Evolutionary conservation across 306 rosid species (phyloP).

Genomic region (cucumber (Cucumis sativus)): DNA sequence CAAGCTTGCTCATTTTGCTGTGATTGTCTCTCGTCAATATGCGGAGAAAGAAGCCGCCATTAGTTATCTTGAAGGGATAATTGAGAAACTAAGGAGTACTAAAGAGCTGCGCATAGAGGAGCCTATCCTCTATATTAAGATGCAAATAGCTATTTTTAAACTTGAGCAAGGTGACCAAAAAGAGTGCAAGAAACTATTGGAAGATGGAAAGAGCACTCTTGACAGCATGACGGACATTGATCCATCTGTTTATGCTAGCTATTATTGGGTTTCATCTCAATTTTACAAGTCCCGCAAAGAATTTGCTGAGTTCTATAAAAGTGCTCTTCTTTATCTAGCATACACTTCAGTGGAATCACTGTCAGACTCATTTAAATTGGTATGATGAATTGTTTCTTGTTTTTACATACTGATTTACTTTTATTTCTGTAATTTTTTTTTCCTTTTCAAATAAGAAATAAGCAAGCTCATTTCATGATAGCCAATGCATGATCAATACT

Average conservation of each 20-base stretch:
- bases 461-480: not conserved
- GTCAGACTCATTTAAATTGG: slow-evolving; percentile 97
- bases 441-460: not conserved
- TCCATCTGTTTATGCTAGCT: slow-evolving; percentile 89
- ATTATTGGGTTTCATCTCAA: slow-evolving; percentile 96
- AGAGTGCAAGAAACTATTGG: slow-evolving; percentile 83
- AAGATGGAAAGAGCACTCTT: slow-evolving; percentile 84
- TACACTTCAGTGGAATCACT: slow-evolving; percentile 94
- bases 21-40: slow-evolving; percentile 90
- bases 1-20: slow-evolving; percentile 98
- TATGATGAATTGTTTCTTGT: slow-evolving; percentile 13
- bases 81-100: slow-evolving; percentile 79
- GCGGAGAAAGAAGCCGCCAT: slow-evolving; percentile 91
- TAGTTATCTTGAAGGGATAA: slow-evolving; percentile 75
- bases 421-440: not conserved
- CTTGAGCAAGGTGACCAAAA: slow-evolving; percentile 82
- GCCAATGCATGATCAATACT: not conserved
- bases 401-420: not conserved
- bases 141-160: slow-evolving; percentile 79
- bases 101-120: slow-evolving; percentile 90
- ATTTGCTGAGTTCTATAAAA: slow-evolving; percentile 96
- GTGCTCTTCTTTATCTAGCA: slow-evolving; percentile 96
- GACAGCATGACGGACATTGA: slow-evolving; percentile 99
- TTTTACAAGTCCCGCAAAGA: slow-evolving; percentile 70
- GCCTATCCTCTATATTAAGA: slow-evolving; percentile 80